Evolutionary conservation across 805 yeast genomes (phyloP).

Genomic region (Pichia deserticola): DNA sequence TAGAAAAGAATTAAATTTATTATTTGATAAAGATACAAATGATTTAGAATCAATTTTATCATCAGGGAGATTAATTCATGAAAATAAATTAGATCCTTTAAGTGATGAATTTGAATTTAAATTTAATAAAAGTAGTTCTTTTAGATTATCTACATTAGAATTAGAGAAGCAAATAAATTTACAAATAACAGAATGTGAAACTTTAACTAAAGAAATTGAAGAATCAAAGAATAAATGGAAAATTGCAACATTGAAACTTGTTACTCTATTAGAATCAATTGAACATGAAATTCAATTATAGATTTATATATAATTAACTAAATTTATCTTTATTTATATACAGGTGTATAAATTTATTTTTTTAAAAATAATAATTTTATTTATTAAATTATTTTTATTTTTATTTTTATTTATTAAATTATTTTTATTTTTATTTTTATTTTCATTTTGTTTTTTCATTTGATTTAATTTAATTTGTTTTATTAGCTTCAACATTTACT

Average conservation of each 20-base stretch:
- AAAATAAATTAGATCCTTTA: conserved; percentile 11
- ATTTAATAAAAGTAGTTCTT: conserved; percentile 13
- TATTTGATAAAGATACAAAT: conserved; percentile 22
- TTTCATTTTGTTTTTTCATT: too few species aligned
- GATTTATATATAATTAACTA: neutral
- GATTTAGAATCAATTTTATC: conserved; percentile 18
- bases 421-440: neutral
- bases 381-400: neutral
- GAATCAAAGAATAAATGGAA: conserved; percentile 22
- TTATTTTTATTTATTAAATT: neutral
- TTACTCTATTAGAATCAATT: conserved; percentile 1
- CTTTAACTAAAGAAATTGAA: conserved; percentile 14
- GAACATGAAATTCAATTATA: conserved; percentile 4
- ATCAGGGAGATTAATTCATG: conserved; percentile 17
- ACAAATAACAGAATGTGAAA: conserved; percentile 23
- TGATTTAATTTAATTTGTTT: neutral
- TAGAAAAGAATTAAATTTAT: conserved; percentile 16
- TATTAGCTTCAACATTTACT: neutral
- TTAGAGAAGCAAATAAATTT: conserved; percentile 16
- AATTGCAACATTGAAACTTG: conserved; percentile 11
- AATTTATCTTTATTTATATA: neutral
- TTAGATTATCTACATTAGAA: conserved; percentile 17
- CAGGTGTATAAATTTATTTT: neutral
- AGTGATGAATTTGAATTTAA: conserved; percentile 19
- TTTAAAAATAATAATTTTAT: neutral